phyloP scores from a whole-genome alignment of 169 alveolate species.

The Blepharisma undulans region DNA sequence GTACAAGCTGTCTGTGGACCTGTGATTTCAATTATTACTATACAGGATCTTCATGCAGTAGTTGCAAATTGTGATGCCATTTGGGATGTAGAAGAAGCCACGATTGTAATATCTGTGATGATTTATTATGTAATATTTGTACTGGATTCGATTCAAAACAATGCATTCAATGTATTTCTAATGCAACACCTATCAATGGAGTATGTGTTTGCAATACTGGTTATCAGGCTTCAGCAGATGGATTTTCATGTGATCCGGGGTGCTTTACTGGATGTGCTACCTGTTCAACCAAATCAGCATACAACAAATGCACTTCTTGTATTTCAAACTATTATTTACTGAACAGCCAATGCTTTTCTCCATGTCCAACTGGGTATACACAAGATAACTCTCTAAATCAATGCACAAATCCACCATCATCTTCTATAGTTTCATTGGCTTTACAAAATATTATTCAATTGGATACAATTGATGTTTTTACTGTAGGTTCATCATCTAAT shows the following conservation, averaged over 20 bases:
- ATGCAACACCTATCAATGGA: not conserved
- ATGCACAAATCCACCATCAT: not conserved
- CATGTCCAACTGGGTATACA: slow-evolving; percentile 11
- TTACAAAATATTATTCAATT: not conserved
- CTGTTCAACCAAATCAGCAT: not conserved
- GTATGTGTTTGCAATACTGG: not conserved
- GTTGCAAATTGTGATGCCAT: not conserved
- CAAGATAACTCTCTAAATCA: not conserved
- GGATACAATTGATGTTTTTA: not conserved
- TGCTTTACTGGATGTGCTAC: not conserved
- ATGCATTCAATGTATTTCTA: not conserved
- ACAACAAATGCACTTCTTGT: not conserved
- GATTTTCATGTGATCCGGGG: not conserved
- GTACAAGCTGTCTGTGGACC: not conserved
- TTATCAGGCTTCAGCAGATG: not conserved
- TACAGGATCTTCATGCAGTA: not conserved
- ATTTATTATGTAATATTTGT: not conserved
- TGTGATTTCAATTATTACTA: not conserved
- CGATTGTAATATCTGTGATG: not conserved
- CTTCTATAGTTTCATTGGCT: not conserved
- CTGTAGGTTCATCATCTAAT: not conserved
- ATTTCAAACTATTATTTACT: not conserved
- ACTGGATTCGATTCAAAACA: not conserved
- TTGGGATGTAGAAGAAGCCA: not conserved
- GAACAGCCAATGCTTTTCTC: not conserved